Base-by-base conservation (phyloP, 1,139 yeast species). In the Taphrina communis region DNA sequence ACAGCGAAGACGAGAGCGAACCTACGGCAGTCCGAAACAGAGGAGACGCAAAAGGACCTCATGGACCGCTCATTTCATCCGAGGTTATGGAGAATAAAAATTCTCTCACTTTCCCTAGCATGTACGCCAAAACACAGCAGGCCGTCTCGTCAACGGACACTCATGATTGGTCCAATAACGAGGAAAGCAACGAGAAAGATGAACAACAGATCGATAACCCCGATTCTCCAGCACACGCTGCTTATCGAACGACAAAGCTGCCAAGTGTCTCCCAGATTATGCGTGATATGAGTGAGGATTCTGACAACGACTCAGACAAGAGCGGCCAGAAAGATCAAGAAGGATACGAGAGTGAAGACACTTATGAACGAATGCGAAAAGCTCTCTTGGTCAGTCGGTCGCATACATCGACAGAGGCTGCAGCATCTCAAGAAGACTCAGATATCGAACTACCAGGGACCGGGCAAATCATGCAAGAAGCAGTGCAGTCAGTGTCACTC, bases 191-290 rank as follows among this genome's bases (percentile, higher is more conserved):
- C 14, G 42, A 39, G 14, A 39, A 39, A 14, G 31, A 25, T 2
- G 31, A 25, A 2, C 4, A 25, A 25, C 31, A 25, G 31, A 25
- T 25, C 31, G 31, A 25, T 25, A 25, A 2, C 31, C 31, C 2
- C 31, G 42, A 39, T 14, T 39, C 42, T 14, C 14, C 14, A 9
- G 42, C 2, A 6, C 11, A 39, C 14, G 42, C 11, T 11, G 42
- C 19, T 14, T 44, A 12, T 8, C 19, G 25, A 9, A 19, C 51
- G 36, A 36, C 38, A 19, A 44, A 7, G 8, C 48, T 35, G 25
- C 51, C 44, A 36, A 55, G 67, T 41, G 58, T 44, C 5, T n/a
- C 61, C 14, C 55, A 53, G n/a, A 63, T 63, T 38, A 63, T 63
- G 67, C 55, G 38, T n/a, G 61, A 63, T 14, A 46, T 35, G 17